Conservation (phyloP, 1,284 basidiomycete species). For the Earliella scabrosa region DNA sequence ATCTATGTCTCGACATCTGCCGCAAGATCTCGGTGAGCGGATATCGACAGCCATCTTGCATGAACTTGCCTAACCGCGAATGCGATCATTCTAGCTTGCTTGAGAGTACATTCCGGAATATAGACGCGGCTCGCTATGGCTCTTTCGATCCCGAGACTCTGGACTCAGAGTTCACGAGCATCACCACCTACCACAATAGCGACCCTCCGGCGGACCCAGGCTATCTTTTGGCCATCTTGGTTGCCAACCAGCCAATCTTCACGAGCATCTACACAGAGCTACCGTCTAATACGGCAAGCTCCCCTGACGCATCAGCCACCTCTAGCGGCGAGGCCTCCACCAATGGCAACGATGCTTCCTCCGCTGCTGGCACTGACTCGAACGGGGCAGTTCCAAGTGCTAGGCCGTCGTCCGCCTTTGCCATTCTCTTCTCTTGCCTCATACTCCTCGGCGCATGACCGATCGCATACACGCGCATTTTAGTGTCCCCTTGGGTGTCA, state of each 20-base stretch:
- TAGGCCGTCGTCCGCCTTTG: too few relatives aligned
- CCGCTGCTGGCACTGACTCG: too few relatives aligned
- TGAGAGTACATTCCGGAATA: slow-evolving; percentile 4
- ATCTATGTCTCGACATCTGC: background rate
- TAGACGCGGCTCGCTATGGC: slow-evolving; percentile 7
- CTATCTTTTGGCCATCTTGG: slow-evolving; percentile 2
- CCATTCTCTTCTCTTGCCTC: too few relatives aligned
- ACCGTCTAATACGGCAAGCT: background rate
- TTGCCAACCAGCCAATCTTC: background rate
- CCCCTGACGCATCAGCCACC: too few relatives aligned
- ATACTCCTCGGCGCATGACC: too few relatives aligned
- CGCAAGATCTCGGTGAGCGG: slow-evolving; percentile 1
- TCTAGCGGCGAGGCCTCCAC: too few relatives aligned
- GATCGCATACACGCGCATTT: too few relatives aligned
- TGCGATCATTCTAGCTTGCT: slow-evolving; percentile 4
- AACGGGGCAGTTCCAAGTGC: too few relatives aligned
- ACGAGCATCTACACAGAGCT: background rate
- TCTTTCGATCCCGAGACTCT: slow-evolving; percentile 11
- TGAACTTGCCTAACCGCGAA: background rate
- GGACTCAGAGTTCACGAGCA: slow-evolving; percentile 3
- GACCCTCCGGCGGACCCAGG: background rate
- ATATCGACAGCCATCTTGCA: too few relatives aligned
- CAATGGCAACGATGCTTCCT: too few relatives aligned
- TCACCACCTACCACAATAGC: background rate
- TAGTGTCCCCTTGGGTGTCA: too few relatives aligned